A percentile compares a stretch with the other conserved stretches of the same genome.
Evolutionary conservation across 768 basidiomycete genomes (phyloP).

Genomic region (Boletus edulis): DNA sequence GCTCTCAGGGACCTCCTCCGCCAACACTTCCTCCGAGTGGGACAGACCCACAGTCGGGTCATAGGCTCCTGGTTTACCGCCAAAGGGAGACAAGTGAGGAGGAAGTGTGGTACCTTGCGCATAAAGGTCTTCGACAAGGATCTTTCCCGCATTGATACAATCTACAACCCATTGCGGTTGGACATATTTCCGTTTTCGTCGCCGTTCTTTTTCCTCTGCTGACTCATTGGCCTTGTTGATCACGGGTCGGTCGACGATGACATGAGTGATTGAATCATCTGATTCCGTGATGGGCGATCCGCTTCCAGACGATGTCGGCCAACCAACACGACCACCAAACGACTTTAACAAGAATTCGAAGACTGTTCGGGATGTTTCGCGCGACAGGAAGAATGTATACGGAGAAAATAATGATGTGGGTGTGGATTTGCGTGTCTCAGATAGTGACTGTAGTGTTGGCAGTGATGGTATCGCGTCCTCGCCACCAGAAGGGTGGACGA

Average conservation of each 20-base stretch:
- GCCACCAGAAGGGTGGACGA: conserved; percentile 56
- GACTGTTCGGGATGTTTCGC: conserved; percentile 86
- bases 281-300: conserved; percentile 78
- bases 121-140: conserved; percentile 84
- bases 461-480: conserved; percentile 46
- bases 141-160: conserved; percentile 84
- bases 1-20: conserved; percentile 29
- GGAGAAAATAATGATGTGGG: conserved; percentile 72
- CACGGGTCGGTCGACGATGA: conserved; percentile 88
- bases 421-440: conserved; percentile 54
- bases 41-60: conserved; percentile 50
- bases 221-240: conserved; percentile 48
- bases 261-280: conserved; percentile 88
- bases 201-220: conserved; percentile 56
- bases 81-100: conserved; percentile 95
- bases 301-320: conserved; percentile 77
- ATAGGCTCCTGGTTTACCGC: conserved; percentile 74
- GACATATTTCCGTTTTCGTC: conserved; percentile 75
- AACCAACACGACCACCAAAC: conserved; percentile 90
- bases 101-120: conserved; percentile 83
- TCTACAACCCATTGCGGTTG: conserved; percentile 99
- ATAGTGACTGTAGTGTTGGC: conserved; percentile 67
- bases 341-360: conserved; percentile 94
- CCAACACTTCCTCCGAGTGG: conserved; percentile 19
- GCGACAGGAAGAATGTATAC: conserved; percentile 90